Evolutionary conservation across 352 stramenopile species (phyloP).

Genomic region (Phytophthora sp.): DNA sequence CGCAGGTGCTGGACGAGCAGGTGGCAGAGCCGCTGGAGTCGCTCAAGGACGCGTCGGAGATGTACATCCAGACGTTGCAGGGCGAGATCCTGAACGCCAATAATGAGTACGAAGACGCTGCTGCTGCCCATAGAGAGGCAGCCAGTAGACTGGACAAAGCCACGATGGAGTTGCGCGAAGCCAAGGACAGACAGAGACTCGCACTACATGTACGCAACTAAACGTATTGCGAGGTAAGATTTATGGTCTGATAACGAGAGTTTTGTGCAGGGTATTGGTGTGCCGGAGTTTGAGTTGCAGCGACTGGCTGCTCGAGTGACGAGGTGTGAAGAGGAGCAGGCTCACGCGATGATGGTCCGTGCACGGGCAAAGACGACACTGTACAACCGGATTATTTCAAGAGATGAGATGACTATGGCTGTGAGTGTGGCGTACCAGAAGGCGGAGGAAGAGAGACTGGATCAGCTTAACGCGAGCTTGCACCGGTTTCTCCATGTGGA

Average conservation of each 20-base stretch:
- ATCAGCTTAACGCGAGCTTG: conserved; percentile 77
- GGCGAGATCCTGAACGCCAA: conserved; percentile 83
- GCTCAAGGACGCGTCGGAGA: conserved; percentile 75
- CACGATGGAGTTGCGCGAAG: conserved; percentile 55
- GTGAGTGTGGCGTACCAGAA: conserved; percentile 88
- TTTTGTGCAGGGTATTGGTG: conserved; percentile 62
- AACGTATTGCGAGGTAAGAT: background rate
- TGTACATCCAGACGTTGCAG: conserved; percentile 82
- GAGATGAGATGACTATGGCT: conserved; percentile 91
- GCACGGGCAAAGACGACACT: conserved; percentile 75
- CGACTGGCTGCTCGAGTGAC: conserved; percentile 63
- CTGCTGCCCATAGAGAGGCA: conserved; percentile 48
- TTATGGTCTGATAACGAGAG: background rate
- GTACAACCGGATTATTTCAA: conserved; percentile 82
- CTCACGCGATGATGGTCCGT: conserved; percentile 61
- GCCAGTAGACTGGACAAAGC: conserved; percentile 43
- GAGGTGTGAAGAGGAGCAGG: conserved; percentile 68
- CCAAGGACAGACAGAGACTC: conserved; percentile 61
- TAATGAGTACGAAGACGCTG: conserved; percentile 63
- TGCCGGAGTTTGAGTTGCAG: conserved; percentile 85
- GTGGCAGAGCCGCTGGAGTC: conserved; percentile 78
- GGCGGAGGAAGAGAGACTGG: conserved; percentile 81
- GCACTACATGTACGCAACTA: conserved; percentile 62
- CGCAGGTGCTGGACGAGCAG: conserved; percentile 84
- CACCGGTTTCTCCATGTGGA: conserved; percentile 79